Base-by-base conservation (phyloP, 176 grass and related monocot genomes). In the Eleusine indica region DNA sequence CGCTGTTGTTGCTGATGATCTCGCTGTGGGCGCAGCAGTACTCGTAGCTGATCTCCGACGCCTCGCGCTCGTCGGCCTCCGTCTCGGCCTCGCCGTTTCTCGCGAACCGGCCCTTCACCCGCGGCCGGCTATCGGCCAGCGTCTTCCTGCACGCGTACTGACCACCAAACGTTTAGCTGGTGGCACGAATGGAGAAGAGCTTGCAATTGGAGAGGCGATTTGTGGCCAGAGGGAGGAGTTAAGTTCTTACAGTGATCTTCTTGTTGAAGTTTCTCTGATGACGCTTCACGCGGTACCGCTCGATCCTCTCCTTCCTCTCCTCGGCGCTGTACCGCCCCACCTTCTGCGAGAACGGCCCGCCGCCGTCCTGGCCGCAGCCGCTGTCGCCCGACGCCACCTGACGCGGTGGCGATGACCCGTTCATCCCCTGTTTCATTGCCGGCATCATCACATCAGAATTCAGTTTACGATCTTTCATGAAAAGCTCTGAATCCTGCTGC, bases 71-170 rank as follows among this genome's bases (percentile, higher is more conserved):
- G 63, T 91, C 92, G 66, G 62, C 75, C 22, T 92, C 92, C 12
- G 41, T 71, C 12, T 94, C 92, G 14, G 74, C 30, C 71, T 97
- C 95, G 73, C 95, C 90, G 72, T 97, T 94, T 54, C 92, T 83
- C 39, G 92, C 95, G 74, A 97, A 97, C 61, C 95, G 77, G 16
- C 95, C 95, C 78, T 91, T 92, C 70, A 97, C 95, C 81, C 95
- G 77, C 63, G 92, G 95, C 38, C 95, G 80, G 83, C 95, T 94
- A 53, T 97, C 92, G 6, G 95, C 95, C 71, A 97, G 78, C 62
- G 92, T 95, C 90, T 98, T 98, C 86, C 95, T 89, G 87, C 95
- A 98, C 76, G 90, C 92, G 75, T 97, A 97, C 95, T 97, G 79
- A 0, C 13, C 4, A 29, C 61, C 25, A 11, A 14, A 63, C 16